These are phyloP conservation scores for Phytophthora litchii DNA, from an alignment of 352 stramenopile genomes.

Conservation along the genomic window DNA sequence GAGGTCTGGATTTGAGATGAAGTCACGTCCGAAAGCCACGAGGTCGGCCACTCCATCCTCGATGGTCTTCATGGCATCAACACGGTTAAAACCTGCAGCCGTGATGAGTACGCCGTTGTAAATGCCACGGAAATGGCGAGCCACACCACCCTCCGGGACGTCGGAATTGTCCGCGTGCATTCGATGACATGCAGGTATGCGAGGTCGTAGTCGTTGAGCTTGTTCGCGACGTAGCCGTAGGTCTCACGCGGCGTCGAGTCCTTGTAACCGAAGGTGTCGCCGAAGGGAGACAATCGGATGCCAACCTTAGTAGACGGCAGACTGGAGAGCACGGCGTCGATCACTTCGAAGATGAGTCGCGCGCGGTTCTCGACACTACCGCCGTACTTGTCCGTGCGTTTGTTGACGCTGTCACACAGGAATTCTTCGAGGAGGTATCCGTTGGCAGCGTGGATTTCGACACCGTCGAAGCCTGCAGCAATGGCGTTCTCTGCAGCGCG, in stretches of 20 bases:
- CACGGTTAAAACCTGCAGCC: slow-evolving; percentile 42
- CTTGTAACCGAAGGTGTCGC: slow-evolving; percentile 38
- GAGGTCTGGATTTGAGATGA: slow-evolving; percentile 55
- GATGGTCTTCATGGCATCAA: slow-evolving; percentile 46
- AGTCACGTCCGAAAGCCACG: slow-evolving; percentile 53
- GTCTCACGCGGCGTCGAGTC: slow-evolving; percentile 41
- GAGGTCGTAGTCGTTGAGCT: slow-evolving; percentile 38
- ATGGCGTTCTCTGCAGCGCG: slow-evolving; percentile 54
- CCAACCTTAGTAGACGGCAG: slow-evolving; percentile 20
- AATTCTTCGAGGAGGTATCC: slow-evolving; percentile 91
- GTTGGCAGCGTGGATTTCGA: slow-evolving; percentile 90
- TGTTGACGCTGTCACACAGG: slow-evolving; percentile 47
- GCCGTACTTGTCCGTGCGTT: slow-evolving; percentile 41
- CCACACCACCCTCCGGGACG: slow-evolving; percentile 34
- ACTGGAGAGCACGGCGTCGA: slow-evolving; percentile 47
- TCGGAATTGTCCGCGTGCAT: slow-evolving; percentile 34
- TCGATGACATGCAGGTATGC: slow-evolving; percentile 63
- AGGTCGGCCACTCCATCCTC: slow-evolving; percentile 50
- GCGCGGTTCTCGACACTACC: slow-evolving; percentile 57
- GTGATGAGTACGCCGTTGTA: slow-evolving; percentile 69
- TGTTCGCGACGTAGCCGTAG: slow-evolving; percentile 45
- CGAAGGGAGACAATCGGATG: slow-evolving; percentile 32
- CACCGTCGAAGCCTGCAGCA: slow-evolving; percentile 72
- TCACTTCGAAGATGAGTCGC: slow-evolving; percentile 45
- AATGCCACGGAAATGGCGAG: slow-evolving; percentile 41